These are phyloP conservation scores for Daldinia sp. DNA, from an alignment of 2,329 filamentous ascomycete genomes.

Conservation along the genomic window DNA sequence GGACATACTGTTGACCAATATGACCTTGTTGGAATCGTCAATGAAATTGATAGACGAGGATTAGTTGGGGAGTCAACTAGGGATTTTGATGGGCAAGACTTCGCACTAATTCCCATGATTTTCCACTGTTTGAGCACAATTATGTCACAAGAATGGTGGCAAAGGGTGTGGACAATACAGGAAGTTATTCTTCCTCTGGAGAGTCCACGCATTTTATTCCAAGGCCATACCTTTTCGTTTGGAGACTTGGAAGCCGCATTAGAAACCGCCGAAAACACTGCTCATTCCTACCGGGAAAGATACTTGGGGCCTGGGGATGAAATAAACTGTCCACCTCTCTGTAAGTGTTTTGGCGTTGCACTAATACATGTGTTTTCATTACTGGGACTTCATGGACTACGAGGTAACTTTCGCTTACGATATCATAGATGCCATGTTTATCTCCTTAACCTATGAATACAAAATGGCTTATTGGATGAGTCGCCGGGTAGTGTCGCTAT, in stretches of 20 bases:
- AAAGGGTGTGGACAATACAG: constrained; percentile 29
- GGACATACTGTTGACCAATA: constrained; percentile 12
- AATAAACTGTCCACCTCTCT: no score
- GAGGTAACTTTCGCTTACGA: not conserved
- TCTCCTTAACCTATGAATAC: not conserved
- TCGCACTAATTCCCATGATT: constrained; percentile 5
- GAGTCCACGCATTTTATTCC: constrained; percentile 8
- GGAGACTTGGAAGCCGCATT: not conserved
- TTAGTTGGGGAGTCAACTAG: not conserved
- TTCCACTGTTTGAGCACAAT: constrained; percentile 1
- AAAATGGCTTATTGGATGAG: not conserved
- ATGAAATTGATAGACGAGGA: not conserved
- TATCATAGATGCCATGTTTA: not conserved
- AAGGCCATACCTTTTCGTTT: constrained; percentile 15
- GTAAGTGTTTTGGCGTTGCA: no score
- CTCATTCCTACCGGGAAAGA: no score
- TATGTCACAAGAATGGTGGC: constrained; percentile 17
- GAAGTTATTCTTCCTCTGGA: constrained; percentile 16
- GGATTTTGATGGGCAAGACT: not conserved
- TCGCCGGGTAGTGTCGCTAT: no score
- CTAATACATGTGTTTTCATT: not conserved
- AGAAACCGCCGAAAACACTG: no score
- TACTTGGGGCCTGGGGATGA: no score
- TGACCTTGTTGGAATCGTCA: constrained; percentile 10
- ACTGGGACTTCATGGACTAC: not conserved